These are phyloP conservation scores for Sapria himalayana DNA, from an alignment of 345 rosid species.

Conservation along the genomic window DNA sequence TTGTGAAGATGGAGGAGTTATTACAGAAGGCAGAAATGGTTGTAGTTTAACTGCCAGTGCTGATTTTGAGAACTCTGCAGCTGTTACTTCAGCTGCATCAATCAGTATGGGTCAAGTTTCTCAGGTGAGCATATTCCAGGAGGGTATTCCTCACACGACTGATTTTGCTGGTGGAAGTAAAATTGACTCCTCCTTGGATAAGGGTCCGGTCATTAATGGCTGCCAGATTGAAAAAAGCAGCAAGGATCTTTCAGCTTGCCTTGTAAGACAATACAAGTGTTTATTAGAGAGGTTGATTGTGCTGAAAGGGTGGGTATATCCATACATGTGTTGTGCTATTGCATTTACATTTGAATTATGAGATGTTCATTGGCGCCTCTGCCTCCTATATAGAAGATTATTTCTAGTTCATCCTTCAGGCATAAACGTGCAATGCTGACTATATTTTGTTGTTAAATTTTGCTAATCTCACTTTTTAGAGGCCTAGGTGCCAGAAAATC, in stretches of 20 bases:
- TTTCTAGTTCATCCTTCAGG: too few relatives aligned
- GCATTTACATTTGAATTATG: not conserved
- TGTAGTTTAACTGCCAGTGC: constrained; percentile 10
- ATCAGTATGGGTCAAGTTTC: too few relatives aligned
- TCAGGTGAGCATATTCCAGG: too few relatives aligned
- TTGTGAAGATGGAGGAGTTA: constrained; percentile 15
- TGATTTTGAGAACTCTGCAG: constrained; percentile 17
- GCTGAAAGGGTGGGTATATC: constrained; percentile 41
- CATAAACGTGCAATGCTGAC: too few relatives aligned
- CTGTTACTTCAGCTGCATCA: constrained; percentile 12
- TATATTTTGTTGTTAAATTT: too few relatives aligned
- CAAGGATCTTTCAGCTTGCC: constrained; percentile 24
- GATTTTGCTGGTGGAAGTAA: constrained; percentile 13
- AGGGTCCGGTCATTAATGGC: constrained; percentile 11
- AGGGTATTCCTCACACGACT: constrained; percentile 9
- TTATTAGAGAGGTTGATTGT: constrained; percentile 62
- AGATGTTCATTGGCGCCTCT: too few relatives aligned
- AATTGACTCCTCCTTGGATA: constrained; percentile 13
- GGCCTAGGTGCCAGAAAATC: too few relatives aligned
- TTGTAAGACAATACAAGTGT: constrained; percentile 30
- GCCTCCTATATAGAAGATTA: too few relatives aligned
- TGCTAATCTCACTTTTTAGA: too few relatives aligned
- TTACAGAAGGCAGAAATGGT: constrained; percentile 12
- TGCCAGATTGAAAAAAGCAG: constrained; percentile 12
- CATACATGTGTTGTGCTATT: too few relatives aligned